phyloP scores from a whole-genome alignment of 495 filamentous ascomycete species.

The Talaromyces proteolyticus region DNA sequence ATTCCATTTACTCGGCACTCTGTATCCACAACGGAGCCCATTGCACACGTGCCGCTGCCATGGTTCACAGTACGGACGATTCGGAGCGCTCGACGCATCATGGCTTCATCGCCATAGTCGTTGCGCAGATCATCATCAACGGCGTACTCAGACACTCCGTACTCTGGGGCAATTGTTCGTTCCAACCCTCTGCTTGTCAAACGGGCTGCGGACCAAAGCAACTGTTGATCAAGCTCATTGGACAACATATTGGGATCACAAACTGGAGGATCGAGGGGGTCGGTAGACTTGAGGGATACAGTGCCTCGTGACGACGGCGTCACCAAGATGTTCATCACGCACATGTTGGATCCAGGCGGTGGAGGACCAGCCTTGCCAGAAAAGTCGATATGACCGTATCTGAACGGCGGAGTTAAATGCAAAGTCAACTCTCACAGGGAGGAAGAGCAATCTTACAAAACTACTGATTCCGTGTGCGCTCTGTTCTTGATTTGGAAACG shows the following conservation, averaged over 20 bases:
- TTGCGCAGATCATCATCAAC: background rate
- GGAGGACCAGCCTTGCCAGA: conserved; percentile 35
- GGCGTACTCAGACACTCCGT: background rate
- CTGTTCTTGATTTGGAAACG: conserved; percentile 35
- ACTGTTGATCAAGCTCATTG: conserved; percentile 40
- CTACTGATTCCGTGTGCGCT: background rate
- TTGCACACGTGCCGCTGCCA: conserved; percentile 13
- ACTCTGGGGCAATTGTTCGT: background rate
- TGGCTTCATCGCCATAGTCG: background rate
- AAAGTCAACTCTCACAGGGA: conserved; percentile 44
- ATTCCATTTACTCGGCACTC: conserved; percentile 24
- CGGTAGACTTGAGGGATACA: conserved; percentile 26
- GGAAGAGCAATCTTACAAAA: conserved; percentile 34
- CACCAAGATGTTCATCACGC: conserved; percentile 20
- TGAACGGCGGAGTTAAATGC: conserved; percentile 39
- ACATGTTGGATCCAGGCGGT: conserved; percentile 22
- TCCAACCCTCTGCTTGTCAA: background rate
- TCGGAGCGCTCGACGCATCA: background rate
- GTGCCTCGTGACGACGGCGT: conserved; percentile 25
- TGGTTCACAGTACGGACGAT: background rate
- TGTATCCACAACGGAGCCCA: conserved; percentile 27
- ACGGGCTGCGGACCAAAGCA: conserved; percentile 16
- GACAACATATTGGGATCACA: conserved; percentile 45
- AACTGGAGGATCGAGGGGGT: conserved; percentile 35
- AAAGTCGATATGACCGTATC: conserved; percentile 35